These are phyloP conservation scores for Heliamphora exappendiculata DNA, from an alignment of 148 eudicot genomes.

Conservation along the genomic window DNA sequence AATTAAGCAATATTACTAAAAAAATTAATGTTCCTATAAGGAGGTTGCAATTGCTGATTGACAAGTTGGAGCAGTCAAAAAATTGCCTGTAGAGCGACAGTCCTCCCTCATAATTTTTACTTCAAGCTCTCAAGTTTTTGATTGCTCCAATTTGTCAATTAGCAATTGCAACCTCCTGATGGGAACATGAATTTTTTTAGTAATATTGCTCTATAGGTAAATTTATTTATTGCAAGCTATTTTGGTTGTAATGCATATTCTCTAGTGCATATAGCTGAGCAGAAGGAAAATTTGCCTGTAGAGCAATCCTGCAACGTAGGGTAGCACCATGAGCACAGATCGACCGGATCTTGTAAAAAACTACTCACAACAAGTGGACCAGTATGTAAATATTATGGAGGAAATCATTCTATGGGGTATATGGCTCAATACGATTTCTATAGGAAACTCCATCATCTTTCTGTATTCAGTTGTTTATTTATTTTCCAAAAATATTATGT, in stretches of 20 bases:
- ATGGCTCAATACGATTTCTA: background rate
- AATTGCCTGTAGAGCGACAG: no score
- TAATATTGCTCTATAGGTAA: background rate
- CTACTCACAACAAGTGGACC: background rate
- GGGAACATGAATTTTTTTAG: background rate
- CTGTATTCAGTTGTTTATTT: background rate
- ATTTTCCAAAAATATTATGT: background rate
- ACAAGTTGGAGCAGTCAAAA: no score
- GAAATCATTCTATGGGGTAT: background rate
- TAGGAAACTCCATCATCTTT: background rate
- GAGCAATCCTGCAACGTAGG: constrained; percentile 60
- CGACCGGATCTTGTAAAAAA: background rate
- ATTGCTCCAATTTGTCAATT: constrained; percentile 53
- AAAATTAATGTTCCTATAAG: no score
- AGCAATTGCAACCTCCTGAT: constrained; percentile 53
- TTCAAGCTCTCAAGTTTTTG: constrained; percentile 30
- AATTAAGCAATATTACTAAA: no score
- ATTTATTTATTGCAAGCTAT: background rate
- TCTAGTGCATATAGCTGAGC: constrained; percentile 73
- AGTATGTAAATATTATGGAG: background rate
- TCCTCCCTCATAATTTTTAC: no score
- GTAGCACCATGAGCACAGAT: constrained; percentile 10
- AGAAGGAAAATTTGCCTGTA: constrained; percentile 44
- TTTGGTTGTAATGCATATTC: constrained; percentile 90
- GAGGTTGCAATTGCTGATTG: no score